Base-by-base conservation (phyloP, 2,329 filamentous ascomycete species). In the Penicillium sp. region DNA sequence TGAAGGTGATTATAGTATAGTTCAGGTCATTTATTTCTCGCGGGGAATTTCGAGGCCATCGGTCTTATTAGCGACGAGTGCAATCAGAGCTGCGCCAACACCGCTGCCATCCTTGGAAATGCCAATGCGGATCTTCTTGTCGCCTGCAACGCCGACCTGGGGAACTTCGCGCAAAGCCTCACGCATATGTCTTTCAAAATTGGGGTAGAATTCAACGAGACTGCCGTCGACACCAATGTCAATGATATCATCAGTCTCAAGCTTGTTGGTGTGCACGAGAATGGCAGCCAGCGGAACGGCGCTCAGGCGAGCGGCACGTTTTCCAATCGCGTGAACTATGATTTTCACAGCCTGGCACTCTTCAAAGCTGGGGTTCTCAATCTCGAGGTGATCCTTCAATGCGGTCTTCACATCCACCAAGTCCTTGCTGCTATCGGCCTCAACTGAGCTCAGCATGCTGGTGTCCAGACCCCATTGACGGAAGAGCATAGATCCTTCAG, bases 71-170 rank as follows among this genome's bases (percentile, higher is more conserved):
- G 93, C 93, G 29, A 97, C 90, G 50, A 97, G 83, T 50, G 94
- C 94, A 76, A 97, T 97, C 67, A 99, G 79, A 40, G 94, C 94
- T 3, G 94, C 94, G 52, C 94, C 94, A n/a, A 96, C 90, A 61
- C 91, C 94, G 62, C 90, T 94, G 47, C 94, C 94, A 72, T 99
- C 94, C 81, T 96, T 97, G 60, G 94, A 94, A 69, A 97, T 94
- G 23, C 93, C 94, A 69, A 99, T 97, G 56, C 91, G 84, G 63
- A 99, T 90, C 76, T 87, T 90, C 77, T 90, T 88, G 63, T 95
- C 92, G 11, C 92, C 92, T 56, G 83, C 79, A 45, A 81, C 78
- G 5, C 93, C 93, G 67, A 97, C 89, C 60, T 88, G 86, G 16
- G 91, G 83, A 52, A 96, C 86, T 55, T 85, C 86, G 49, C 86